phyloP scores from a whole-genome alignment of 78 protist genomes.

The Dictyostelium discoideum region DNA sequence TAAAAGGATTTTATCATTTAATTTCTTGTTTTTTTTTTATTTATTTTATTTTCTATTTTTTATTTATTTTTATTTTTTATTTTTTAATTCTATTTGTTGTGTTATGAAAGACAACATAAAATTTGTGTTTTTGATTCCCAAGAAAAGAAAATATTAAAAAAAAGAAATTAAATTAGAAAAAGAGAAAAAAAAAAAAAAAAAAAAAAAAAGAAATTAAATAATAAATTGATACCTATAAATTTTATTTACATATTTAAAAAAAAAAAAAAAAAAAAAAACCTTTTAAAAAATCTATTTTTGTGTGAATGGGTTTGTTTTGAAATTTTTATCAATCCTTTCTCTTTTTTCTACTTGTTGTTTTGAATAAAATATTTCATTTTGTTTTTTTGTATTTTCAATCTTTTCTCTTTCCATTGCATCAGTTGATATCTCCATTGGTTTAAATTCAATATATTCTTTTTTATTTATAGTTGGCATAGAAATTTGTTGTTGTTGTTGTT shows the following conservation, averaged over 20 bases:
- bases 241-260: not conserved
- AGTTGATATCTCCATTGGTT: constrained; percentile 4
- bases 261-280: not conserved
- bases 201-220: not conserved
- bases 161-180: not conserved
- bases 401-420: not conserved
- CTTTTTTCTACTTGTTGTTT: constrained; percentile 45
- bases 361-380: constrained; percentile 57
- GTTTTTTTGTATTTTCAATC: not conserved
- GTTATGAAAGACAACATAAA: not conserved
- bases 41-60: not conserved
- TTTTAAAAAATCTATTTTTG: not conserved
- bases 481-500: not conserved
- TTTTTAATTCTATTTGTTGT: not conserved
- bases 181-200: not conserved
- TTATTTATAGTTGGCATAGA: not conserved
- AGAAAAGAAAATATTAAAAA: not conserved
- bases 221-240: not conserved
- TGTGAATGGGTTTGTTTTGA: not conserved
- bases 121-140: not conserved
- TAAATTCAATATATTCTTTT: constrained; percentile 45
- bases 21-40: not conserved
- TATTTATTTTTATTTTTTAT: too few species aligned
- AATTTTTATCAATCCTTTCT: constrained; percentile 30
- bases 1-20: not conserved